Conservation (phyloP, 2,329 filamentous ascomycete genomes). For the Paramyrothecium roridum region DNA sequence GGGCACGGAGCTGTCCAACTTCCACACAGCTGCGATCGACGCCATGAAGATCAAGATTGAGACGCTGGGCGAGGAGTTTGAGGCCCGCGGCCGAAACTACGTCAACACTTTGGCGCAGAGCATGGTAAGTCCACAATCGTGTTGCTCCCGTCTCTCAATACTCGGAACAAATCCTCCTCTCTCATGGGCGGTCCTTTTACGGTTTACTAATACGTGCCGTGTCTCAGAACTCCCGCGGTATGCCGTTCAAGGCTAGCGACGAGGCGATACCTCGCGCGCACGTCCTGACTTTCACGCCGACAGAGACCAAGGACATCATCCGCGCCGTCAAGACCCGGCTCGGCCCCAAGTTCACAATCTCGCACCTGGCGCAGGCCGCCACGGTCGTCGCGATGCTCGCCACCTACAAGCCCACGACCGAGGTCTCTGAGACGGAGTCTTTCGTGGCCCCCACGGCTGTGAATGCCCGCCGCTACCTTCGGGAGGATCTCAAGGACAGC, state of each 20-base stretch:
- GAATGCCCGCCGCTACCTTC: conserved; percentile 1
- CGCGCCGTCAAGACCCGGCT: conserved; percentile 4
- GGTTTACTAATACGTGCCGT: neutral
- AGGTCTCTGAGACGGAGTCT: neutral
- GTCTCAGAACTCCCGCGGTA: neutral
- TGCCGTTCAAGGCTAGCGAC: conserved; percentile 1
- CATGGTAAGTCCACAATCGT: neutral
- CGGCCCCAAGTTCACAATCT: conserved; percentile 6
- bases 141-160: neutral
- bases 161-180: neutral
- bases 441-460: conserved; percentile 1
- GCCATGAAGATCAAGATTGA: neutral
- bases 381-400: conserved; percentile 5
- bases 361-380: conserved; percentile 5
- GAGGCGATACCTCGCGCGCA: conserved; percentile 3
- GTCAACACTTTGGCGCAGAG: neutral
- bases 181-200: neutral
- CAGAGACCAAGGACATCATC: conserved; percentile 2
- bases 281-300: neutral
- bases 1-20: conserved; percentile 1
- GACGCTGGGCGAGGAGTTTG: neutral
- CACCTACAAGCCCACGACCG: neutral
- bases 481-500: neutral
- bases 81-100: neutral
- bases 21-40: neutral